Evolutionary conservation across 2,329 filamentous ascomycete genomes (phyloP).

Genomic region (Blastomyces silverae): DNA sequence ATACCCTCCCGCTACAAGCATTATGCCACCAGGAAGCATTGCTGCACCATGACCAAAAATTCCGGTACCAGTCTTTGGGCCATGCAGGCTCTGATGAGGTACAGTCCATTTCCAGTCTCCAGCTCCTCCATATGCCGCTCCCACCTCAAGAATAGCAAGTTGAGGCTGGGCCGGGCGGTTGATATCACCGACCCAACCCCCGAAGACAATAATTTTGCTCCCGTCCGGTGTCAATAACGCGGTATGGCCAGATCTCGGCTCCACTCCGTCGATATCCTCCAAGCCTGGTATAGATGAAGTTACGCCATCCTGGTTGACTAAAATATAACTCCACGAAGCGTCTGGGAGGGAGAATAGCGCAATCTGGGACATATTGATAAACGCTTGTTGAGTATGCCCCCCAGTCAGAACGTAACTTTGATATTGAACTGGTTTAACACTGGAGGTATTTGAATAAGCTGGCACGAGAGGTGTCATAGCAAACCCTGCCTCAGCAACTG

Average conservation of each 20-base stretch:
- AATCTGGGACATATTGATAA: constrained; percentile 89
- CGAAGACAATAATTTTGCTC: constrained; percentile 66
- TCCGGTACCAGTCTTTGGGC: constrained; percentile 41
- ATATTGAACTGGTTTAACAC: constrained; percentile 60
- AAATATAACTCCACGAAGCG: constrained; percentile 76
- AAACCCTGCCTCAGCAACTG: constrained; percentile 79
- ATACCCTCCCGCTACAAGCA: constrained; percentile 57
- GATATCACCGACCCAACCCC: constrained; percentile 87
- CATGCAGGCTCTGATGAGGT: constrained; percentile 36
- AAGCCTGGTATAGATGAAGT: constrained; percentile 52
- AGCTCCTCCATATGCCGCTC: constrained; percentile 59
- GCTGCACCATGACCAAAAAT: constrained; percentile 57
- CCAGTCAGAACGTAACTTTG: constrained; percentile 75
- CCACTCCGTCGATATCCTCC: constrained; percentile 49
- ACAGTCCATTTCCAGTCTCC: constrained; percentile 42
- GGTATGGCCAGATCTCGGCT: constrained; percentile 84
- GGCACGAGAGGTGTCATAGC: constrained; percentile 67
- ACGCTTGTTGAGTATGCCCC: constrained; percentile 74
- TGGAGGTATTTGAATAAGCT: constrained; percentile 60
- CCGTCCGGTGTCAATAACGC: constrained; percentile 75
- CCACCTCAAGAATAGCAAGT: constrained; percentile 68
- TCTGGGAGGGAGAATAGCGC: constrained; percentile 83
- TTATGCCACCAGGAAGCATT: constrained; percentile 55
- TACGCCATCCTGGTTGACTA: constrained; percentile 47
- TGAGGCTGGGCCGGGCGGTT: constrained; percentile 72